Conservation (phyloP, 2,329 filamentous ascomycete genomes). For the Alternaria metachromatica region DNA sequence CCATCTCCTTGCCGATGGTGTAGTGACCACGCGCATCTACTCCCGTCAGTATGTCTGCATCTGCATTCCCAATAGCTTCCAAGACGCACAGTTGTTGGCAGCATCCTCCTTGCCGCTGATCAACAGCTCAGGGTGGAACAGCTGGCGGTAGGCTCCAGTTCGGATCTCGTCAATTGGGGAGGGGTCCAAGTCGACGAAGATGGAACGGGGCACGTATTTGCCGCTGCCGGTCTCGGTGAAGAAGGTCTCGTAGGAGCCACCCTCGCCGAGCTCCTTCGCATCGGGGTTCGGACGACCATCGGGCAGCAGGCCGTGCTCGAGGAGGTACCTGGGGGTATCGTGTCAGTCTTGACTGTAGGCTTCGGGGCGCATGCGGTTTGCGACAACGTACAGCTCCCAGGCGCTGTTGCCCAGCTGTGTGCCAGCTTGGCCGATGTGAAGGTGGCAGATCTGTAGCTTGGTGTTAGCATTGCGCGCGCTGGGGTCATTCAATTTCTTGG, state of each 20-base stretch:
- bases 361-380: slow-evolving; percentile 15
- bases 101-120: slow-evolving; percentile 79
- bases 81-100: slow-evolving; percentile 70
- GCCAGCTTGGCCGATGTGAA: slow-evolving; percentile 75
- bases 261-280: slow-evolving; percentile 64
- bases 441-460: slow-evolving; percentile 64
- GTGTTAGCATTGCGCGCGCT: slow-evolving; percentile 19
- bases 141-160: slow-evolving; percentile 69
- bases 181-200: slow-evolving; percentile 76
- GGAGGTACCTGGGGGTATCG: slow-evolving; percentile 65
- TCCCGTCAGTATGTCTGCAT: slow-evolving; percentile 21
- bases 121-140: slow-evolving; percentile 75
- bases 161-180: slow-evolving; percentile 78
- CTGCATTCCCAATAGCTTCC: background rate
- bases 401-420: slow-evolving; percentile 77
- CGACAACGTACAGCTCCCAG: slow-evolving; percentile 72
- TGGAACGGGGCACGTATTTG: slow-evolving; percentile 74
- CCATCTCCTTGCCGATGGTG: slow-evolving; percentile 78
- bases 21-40: slow-evolving; percentile 75
- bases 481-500: background rate
- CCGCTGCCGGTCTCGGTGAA: slow-evolving; percentile 75
- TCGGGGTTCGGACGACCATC: slow-evolving; percentile 71
- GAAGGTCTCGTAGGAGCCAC: slow-evolving; percentile 74
- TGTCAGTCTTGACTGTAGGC: slow-evolving; percentile 23
- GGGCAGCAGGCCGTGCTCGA: slow-evolving; percentile 72